Conservation (phyloP, 768 basidiomycete species). For the Clitopilus passeckerianus region DNA sequence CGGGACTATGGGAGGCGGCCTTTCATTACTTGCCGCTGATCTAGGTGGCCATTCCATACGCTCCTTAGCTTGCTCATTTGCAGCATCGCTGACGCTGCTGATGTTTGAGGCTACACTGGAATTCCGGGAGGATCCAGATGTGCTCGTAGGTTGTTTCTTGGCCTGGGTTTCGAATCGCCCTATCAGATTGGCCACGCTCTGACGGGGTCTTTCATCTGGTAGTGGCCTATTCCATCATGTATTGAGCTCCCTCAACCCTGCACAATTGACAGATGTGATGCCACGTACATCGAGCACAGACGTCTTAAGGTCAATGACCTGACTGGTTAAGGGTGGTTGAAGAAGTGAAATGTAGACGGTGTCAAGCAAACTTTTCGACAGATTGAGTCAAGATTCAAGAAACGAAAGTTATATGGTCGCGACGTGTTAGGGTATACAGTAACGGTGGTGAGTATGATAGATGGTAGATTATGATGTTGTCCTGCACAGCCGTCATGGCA, state of each 20-base stretch:
- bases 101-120: conserved; percentile 64
- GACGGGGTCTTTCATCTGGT: conserved; percentile 84
- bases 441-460: conserved; percentile 8
- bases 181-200: conserved; percentile 87
- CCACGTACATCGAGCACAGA: background rate
- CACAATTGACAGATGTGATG: background rate
- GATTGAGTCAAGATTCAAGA: background rate
- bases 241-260: background rate
- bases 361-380: conserved; percentile 1
- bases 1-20: conserved; percentile 29
- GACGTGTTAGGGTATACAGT: conserved; percentile 3
- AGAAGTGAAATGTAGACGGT: conserved; percentile 14
- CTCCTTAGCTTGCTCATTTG: conserved; percentile 64
- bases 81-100: conserved; percentile 46
- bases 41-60: conserved; percentile 77
- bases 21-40: conserved; percentile 25
- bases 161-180: conserved; percentile 83
- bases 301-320: background rate
- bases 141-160: conserved; percentile 51
- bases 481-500: conserved; percentile 21
- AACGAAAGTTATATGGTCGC: conserved; percentile 8
- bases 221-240: conserved; percentile 54
- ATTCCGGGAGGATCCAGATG: conserved; percentile 45
- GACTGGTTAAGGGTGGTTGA: background rate
- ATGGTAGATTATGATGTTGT: conserved; percentile 3